Conservation (phyloP, 2,329 filamentous ascomycete genomes). For the Didymella arachidicola region DNA sequence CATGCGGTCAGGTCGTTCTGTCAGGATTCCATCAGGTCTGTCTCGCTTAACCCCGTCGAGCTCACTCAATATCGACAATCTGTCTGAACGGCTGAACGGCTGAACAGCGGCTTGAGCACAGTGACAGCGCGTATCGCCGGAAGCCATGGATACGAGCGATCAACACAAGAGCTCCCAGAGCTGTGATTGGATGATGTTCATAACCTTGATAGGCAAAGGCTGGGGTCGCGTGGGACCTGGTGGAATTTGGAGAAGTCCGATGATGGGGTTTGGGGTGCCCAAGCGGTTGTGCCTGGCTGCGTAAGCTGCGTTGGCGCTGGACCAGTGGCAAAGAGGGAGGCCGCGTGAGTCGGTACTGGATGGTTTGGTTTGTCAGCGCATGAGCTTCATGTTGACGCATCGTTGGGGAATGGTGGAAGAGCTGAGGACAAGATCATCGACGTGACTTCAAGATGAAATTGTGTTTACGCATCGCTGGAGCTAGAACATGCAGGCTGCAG, state of each 20-base stretch:
- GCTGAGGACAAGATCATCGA: background rate
- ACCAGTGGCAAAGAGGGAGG: slow-evolving; percentile 5
- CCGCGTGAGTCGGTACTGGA: slow-evolving; percentile 4
- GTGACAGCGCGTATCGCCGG: slow-evolving; percentile 7
- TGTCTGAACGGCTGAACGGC: slow-evolving; percentile 11
- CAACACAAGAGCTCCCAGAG: background rate
- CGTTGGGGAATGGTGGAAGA: background rate
- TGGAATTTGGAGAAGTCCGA: background rate
- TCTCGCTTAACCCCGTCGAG: background rate
- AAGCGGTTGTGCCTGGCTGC: slow-evolving; percentile 3
- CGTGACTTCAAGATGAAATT: background rate
- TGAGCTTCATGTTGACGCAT: background rate
- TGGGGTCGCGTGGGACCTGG: background rate
- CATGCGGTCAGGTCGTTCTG: background rate
- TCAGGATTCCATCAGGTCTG: background rate
- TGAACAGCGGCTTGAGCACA: slow-evolving; percentile 1
- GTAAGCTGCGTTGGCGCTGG: slow-evolving; percentile 1
- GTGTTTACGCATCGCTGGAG: background rate
- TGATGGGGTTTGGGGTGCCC: background rate
- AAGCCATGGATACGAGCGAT: background rate
- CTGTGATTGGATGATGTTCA: background rate
- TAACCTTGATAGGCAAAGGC: background rate
- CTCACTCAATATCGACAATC: background rate
- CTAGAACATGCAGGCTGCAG: background rate
- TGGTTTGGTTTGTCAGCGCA: background rate